Evolutionary conservation across 345 rosid species (phyloP).

Genomic region (Bruguiera sexangula): DNA sequence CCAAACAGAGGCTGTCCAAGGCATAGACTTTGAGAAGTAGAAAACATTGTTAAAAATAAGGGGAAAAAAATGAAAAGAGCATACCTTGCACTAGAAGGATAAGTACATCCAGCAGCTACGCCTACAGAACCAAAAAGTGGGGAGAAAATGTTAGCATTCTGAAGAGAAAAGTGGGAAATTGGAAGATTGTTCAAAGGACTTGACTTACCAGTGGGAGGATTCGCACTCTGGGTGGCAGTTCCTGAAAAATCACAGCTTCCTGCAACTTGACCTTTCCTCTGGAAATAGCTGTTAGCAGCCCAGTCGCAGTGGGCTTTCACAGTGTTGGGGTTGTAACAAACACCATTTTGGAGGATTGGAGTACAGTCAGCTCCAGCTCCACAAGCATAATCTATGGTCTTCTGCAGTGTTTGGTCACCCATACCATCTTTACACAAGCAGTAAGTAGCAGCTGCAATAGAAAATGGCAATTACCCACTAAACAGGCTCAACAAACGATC

Average conservation of each 20-base stretch:
- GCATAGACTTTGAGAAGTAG: neutral
- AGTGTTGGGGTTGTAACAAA: conserved; percentile 67
- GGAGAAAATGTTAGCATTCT: neutral
- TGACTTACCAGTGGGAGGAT: conserved; percentile 43
- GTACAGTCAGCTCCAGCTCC: conserved; percentile 8
- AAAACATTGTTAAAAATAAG: neutral
- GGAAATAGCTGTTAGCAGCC: conserved; percentile 75
- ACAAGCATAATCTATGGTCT: conserved; percentile 13
- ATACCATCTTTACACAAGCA: conserved; percentile 76
- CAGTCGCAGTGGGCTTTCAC: conserved; percentile 72
- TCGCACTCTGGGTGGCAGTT: conserved; percentile 37
- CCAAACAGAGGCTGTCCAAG: neutral
- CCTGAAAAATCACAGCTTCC: conserved; percentile 70
- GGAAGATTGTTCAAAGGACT: neutral
- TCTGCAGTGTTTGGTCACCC: conserved; percentile 47
- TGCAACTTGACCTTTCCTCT: conserved; percentile 41
- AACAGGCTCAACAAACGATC: too few species aligned
- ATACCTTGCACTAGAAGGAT: conserved; percentile 19
- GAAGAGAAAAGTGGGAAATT: neutral
- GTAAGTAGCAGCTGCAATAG: conserved; percentile 50
- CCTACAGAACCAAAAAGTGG: conserved; percentile 10
- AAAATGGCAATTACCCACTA: neutral
- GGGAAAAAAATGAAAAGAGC: too few species aligned
- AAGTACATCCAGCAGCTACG: conserved; percentile 14
- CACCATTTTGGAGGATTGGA: conserved; percentile 40